These are phyloP conservation scores for Phytophthora megakarya DNA, from an alignment of 352 stramenopile species.

Conservation along the genomic window DNA sequence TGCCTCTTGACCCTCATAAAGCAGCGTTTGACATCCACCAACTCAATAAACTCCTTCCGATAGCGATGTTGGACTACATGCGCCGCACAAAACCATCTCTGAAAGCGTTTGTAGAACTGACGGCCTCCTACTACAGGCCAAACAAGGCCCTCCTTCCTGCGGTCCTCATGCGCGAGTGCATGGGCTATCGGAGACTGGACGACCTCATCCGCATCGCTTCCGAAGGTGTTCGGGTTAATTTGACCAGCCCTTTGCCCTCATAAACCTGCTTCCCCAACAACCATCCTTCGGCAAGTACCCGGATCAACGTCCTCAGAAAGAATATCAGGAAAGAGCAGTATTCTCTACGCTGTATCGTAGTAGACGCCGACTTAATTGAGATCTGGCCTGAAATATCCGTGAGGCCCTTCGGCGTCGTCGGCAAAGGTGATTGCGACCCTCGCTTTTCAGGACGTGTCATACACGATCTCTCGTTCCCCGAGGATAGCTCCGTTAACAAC, in stretches of 20 bases:
- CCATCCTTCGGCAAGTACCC: not conserved
- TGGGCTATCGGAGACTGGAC: not conserved
- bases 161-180: not conserved
- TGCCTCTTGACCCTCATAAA: too few species aligned
- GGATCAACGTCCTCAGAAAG: not conserved
- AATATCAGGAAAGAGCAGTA: conserved; percentile 12
- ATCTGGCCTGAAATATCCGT: conserved; percentile 12
- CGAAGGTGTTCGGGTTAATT: too few species aligned
- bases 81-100: not conserved
- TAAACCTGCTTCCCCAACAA: not conserved
- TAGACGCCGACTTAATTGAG: conserved; percentile 2
- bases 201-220: too few species aligned
- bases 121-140: not conserved
- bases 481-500: not conserved
- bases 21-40: too few species aligned
- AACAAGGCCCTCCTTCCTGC: not conserved
- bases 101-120: conserved; percentile 3
- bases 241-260: too few species aligned
- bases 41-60: not conserved
- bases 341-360: not conserved
- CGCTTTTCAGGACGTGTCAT: not conserved
- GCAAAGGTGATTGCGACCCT: not conserved
- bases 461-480: not conserved
- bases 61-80: conserved; percentile 2
- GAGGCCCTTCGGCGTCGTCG: conserved; percentile 5